Evolutionary conservation across 1,284 basidiomycete species (phyloP).

Genomic region (Ustilago xerochloae): DNA sequence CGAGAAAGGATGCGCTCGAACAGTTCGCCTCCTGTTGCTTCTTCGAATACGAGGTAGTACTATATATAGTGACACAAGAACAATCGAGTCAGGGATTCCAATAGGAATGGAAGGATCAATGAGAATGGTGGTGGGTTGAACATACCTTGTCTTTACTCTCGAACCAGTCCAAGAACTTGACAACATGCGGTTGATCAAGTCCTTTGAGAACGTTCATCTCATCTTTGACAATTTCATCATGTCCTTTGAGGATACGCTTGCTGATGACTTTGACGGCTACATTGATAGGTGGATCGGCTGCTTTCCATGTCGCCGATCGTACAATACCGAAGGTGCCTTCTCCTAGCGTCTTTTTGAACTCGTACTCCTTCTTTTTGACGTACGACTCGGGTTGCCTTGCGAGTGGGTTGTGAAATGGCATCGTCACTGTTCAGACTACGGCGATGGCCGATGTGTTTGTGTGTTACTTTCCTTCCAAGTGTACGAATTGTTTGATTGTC

Average conservation of each 20-base stretch:
- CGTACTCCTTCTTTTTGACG: slow-evolving; percentile 66
- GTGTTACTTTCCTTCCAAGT: too few species aligned
- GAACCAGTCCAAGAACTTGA: slow-evolving; percentile 71
- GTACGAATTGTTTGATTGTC: too few species aligned
- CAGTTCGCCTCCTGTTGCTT: slow-evolving; percentile 69
- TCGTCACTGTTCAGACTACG: background rate
- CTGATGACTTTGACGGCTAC: slow-evolving; percentile 67
- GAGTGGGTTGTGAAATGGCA: slow-evolving; percentile 57
- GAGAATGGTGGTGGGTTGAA: background rate
- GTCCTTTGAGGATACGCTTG: slow-evolving; percentile 63
- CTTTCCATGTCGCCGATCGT: slow-evolving; percentile 54
- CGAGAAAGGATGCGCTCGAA: slow-evolving; percentile 67
- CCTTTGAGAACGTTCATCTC: slow-evolving; percentile 67
- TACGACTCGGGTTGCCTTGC: slow-evolving; percentile 57
- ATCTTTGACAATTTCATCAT: slow-evolving; percentile 63
- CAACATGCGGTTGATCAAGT: slow-evolving; percentile 70
- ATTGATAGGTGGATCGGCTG: slow-evolving; percentile 56
- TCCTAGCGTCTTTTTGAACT: slow-evolving; percentile 65
- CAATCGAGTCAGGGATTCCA: background rate
- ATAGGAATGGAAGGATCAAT: too few species aligned
- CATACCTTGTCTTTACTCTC: slow-evolving; percentile 56
- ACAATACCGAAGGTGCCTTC: slow-evolving; percentile 67
- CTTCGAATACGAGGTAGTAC: slow-evolving; percentile 69
- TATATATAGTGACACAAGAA: slow-evolving; percentile 5
- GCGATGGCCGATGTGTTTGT: too few species aligned